A percentile compares a stretch with the other conserved stretches of the same genome.
These are phyloP conservation scores for Adiantum capillusveneris DNA, from an alignment of 75 land plant species.

Conservation along the genomic window DNA sequence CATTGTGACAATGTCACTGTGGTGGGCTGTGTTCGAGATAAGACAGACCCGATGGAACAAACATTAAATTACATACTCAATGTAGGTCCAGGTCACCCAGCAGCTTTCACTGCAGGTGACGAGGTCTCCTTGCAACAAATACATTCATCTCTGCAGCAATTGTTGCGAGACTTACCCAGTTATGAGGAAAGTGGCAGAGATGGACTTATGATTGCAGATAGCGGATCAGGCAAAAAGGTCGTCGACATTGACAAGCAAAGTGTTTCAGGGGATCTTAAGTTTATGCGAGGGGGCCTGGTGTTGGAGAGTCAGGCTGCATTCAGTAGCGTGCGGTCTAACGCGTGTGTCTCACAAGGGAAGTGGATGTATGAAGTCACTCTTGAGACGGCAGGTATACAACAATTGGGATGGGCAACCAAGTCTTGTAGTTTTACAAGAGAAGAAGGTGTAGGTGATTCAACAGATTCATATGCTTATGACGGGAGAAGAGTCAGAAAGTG, in stretches of 20 bases:
- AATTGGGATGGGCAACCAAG: slow-evolving; percentile 87
- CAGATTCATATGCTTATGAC: slow-evolving; percentile 93
- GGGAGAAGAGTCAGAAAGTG: slow-evolving; percentile 79
- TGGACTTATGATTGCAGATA: slow-evolving; percentile 35
- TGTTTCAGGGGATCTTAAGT: slow-evolving; percentile 54
- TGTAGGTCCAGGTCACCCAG: neutral
- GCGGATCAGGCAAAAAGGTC: slow-evolving; percentile 10
- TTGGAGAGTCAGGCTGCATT: slow-evolving; percentile 78
- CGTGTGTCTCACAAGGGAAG: slow-evolving; percentile 73
- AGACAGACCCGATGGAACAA: neutral
- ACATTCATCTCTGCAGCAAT: neutral
- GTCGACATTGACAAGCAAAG: slow-evolving; percentile 57
- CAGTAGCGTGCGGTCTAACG: slow-evolving; percentile 82
- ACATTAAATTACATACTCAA: neutral
- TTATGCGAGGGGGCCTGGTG: slow-evolving; percentile 26
- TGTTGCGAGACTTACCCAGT: neutral
- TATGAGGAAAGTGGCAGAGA: slow-evolving; percentile 19
- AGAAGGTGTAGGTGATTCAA: slow-evolving; percentile 95
- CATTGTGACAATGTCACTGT: too few species aligned
- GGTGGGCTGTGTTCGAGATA: neutral
- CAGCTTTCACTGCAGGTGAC: neutral
- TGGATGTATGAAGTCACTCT: slow-evolving; percentile 96
- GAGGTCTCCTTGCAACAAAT: neutral
- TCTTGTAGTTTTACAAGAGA: slow-evolving; percentile 74
- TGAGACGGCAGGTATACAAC: slow-evolving; percentile 87